Evolutionary conservation across 2,329 filamentous ascomycete species (phyloP), one percentile per base, ranked within the genome.

Genomic region (Nectriaceae sp.): DNA sequence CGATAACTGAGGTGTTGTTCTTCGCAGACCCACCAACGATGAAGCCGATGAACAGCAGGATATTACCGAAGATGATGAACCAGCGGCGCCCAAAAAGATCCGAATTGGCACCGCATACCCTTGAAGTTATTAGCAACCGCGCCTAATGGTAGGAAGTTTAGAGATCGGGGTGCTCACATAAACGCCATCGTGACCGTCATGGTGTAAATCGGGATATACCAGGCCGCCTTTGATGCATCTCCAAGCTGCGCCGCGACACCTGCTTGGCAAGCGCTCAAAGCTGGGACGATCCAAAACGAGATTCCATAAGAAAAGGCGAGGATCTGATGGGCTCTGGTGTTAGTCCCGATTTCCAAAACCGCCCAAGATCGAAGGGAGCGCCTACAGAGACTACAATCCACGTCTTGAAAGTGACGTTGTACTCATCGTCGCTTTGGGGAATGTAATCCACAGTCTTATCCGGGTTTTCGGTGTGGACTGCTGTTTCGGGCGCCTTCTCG

Each of bases 21-120:
- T 69, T 72, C 15, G 72, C 70, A 2, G 65, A 60, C 5, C 65
- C 71, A 15, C 67, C 69, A 4, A 74, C 54, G 11, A 46, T 44
- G 22, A 52, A 52, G 5, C 50, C 50, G n/a, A 52, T 49, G 19
- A 49, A 52, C 4, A 49, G 10, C 4, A 52, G 37, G 4, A 52
- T 36, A n/a, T 52, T 50, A 3, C 50, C 50, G 8, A 18, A 16
- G 13, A 52, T 49, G 40, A 52, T 49, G 31, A 52, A 52, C 46
- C 46, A 49, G 21, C 50, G 46, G 11, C 75, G 69, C 13, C 75
- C 74, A 18, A 77, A 68, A 11, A 77, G 61, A 58, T 78, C 75
- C 11, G 71, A 75, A 57, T 77, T 77, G 5, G 74, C 63, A 55
- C 67, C 65, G 39, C 60, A 70, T 24, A 70, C 63, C 63, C 55